Percentiles rank a stretch among this genome's conserved stretches.
Evolutionary conservation across 176 grass and related monocot species (phyloP).

Genomic region (Oryza nivara): DNA sequence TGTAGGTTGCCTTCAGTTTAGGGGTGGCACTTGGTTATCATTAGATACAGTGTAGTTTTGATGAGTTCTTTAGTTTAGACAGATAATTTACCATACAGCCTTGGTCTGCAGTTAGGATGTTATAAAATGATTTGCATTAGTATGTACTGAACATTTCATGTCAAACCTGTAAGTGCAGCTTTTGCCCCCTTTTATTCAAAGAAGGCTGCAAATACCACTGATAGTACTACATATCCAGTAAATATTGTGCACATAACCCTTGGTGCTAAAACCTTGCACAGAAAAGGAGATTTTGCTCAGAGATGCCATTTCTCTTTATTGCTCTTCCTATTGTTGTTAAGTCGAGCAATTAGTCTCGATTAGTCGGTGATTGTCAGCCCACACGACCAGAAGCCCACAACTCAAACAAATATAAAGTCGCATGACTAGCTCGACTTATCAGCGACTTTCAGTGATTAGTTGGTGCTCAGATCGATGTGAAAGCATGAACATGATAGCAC

Average conservation of each 20-base stretch:
- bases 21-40: not conserved
- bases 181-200: not conserved
- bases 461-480: not conserved
- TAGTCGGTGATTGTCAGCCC: too few relatives aligned
- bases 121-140: conserved; percentile 14
- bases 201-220: not conserved
- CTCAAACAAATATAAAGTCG: too few relatives aligned
- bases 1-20: not conserved
- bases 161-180: not conserved
- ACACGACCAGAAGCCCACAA: too few relatives aligned
- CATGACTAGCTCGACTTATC: too few relatives aligned
- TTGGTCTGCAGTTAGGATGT: not conserved
- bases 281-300: not conserved
- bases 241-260: not conserved
- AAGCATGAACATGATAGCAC: not conserved
- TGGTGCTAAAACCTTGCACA: not conserved
- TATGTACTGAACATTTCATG: not conserved
- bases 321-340: not conserved
- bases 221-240: not conserved
- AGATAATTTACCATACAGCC: not conserved
- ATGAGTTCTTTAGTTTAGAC: conserved; percentile 19
- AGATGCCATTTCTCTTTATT: not conserved
- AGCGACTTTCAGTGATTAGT: too few relatives aligned
- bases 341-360: too few relatives aligned
- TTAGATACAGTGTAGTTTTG: not conserved